Conservation (phyloP, 176 grass and related monocot genomes). For the Musa schizocarpa region DNA sequence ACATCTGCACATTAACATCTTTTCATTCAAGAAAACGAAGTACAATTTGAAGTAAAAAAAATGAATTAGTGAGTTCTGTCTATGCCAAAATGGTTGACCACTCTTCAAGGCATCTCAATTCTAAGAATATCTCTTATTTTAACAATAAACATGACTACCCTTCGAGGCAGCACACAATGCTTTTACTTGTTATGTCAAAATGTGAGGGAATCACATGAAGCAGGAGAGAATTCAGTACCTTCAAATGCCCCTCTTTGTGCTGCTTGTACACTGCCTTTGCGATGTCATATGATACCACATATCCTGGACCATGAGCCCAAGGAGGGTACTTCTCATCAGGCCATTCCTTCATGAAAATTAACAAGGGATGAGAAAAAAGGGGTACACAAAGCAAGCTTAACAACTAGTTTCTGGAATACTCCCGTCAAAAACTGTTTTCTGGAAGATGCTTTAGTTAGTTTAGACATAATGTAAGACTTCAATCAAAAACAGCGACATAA, state of each 20-base stretch:
- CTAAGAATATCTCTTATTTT: neutral
- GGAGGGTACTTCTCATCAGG: slow-evolving; percentile 89
- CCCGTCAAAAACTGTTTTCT: too few relatives aligned
- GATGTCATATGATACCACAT: slow-evolving; percentile 80
- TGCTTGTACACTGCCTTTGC: slow-evolving; percentile 68
- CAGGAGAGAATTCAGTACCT: slow-evolving; percentile 40
- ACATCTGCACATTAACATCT: slow-evolving; percentile 58
- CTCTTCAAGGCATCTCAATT: slow-evolving; percentile 4
- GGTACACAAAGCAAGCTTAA: neutral
- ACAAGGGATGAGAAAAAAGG: neutral
- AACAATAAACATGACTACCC: neutral
- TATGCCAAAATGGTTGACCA: neutral
- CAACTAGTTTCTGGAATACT: neutral
- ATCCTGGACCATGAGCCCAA: slow-evolving; percentile 98
- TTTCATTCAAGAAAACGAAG: slow-evolving; percentile 19
- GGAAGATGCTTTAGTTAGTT: too few relatives aligned
- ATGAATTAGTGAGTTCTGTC: neutral
- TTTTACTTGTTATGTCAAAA: too few relatives aligned
- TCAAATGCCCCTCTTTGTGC: slow-evolving; percentile 64
- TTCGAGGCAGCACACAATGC: too few relatives aligned
- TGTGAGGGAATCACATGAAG: neutral
- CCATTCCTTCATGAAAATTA: slow-evolving; percentile 60
- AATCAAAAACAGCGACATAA: too few relatives aligned
- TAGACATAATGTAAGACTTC: too few relatives aligned
- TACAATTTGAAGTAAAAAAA: neutral